Evolutionary conservation across 2,329 filamentous ascomycete species (phyloP).

Genomic region (Thermoascus crustaceus): DNA sequence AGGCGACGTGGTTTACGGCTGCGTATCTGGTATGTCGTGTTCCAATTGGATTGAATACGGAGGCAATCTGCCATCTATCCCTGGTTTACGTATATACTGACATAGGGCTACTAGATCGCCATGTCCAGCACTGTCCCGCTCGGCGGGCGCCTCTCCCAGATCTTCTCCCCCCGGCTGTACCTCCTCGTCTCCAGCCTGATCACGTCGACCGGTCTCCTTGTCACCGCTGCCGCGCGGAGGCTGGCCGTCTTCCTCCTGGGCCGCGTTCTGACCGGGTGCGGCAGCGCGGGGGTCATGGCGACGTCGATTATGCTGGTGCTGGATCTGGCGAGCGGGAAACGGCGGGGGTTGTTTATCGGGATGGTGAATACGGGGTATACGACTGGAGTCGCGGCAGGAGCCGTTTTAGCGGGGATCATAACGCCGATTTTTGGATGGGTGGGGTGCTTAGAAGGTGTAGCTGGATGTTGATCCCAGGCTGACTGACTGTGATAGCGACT

Average conservation of each 20-base stretch:
- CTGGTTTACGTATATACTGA: not conserved
- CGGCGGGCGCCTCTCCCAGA: slow-evolving; percentile 61
- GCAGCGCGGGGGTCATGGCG: slow-evolving; percentile 63
- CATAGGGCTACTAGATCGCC: slow-evolving; percentile 44
- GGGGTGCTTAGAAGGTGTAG: slow-evolving; percentile 19
- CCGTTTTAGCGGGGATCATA: slow-evolving; percentile 60
- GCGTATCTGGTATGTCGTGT: slow-evolving; percentile 53
- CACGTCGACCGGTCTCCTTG: slow-evolving; percentile 53
- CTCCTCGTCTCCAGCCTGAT: slow-evolving; percentile 54
- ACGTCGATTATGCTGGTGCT: slow-evolving; percentile 67
- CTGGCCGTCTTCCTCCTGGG: slow-evolving; percentile 61
- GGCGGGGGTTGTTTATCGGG: slow-evolving; percentile 65
- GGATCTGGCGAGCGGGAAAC: slow-evolving; percentile 60
- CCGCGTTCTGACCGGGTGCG: slow-evolving; percentile 59
- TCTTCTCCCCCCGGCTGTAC: slow-evolving; percentile 62
- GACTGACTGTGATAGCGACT: slow-evolving; percentile 44
- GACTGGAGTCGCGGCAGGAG: slow-evolving; percentile 61
- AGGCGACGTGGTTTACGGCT: slow-evolving; percentile 73
- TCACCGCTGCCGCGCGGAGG: slow-evolving; percentile 54
- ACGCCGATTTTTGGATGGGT: slow-evolving; percentile 63
- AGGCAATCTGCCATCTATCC: too few relatives aligned
- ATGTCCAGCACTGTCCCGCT: slow-evolving; percentile 57
- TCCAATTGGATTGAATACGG: too few relatives aligned
- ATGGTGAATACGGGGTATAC: slow-evolving; percentile 67
- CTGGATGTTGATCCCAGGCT: not conserved